Conservation (phyloP, 108 stramenopile genomes). For the Parmales sp. region DNA sequence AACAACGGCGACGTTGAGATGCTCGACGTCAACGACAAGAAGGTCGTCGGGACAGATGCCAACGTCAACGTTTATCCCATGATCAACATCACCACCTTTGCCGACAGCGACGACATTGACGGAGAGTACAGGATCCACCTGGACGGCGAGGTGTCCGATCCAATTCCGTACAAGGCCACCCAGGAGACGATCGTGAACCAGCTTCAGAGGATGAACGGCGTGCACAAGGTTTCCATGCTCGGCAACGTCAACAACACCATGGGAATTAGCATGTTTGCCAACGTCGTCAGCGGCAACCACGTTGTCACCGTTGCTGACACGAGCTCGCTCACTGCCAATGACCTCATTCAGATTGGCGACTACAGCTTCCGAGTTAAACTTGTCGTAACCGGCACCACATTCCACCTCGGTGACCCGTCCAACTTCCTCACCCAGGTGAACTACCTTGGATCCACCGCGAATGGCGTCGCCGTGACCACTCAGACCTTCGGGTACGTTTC, state of each 20-base stretch:
- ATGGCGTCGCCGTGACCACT: neutral
- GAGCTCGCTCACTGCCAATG: too few species aligned
- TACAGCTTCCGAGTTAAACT: too few species aligned
- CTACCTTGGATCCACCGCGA: neutral
- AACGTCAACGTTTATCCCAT: slow-evolving; percentile 20
- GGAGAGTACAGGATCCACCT: slow-evolving; percentile 20
- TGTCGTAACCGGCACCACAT: too few species aligned
- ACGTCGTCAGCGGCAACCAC: too few species aligned
- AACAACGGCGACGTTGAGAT: slow-evolving; percentile 16
- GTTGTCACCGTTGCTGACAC: too few species aligned
- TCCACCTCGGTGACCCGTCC: too few species aligned
- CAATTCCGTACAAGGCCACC: slow-evolving; percentile 14
- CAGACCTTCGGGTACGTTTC: neutral
- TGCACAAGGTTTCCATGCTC: slow-evolving; percentile 19
- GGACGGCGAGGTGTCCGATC: slow-evolving; percentile 15
- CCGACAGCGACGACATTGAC: slow-evolving; percentile 18
- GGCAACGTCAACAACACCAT: neutral
- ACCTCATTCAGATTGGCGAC: too few species aligned
- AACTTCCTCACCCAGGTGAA: too few species aligned
- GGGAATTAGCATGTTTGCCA: too few species aligned
- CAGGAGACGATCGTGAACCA: slow-evolving; percentile 10
- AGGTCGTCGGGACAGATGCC: slow-evolving; percentile 23
- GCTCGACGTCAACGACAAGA: slow-evolving; percentile 10
- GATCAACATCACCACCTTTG: slow-evolving; percentile 18
- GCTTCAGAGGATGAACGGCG: slow-evolving; percentile 20